A percentile compares a stretch with the other conserved stretches of the same genome.
Evolutionary conservation across 306 rosid genomes (phyloP).

Genomic region (Prunus davidiana): DNA sequence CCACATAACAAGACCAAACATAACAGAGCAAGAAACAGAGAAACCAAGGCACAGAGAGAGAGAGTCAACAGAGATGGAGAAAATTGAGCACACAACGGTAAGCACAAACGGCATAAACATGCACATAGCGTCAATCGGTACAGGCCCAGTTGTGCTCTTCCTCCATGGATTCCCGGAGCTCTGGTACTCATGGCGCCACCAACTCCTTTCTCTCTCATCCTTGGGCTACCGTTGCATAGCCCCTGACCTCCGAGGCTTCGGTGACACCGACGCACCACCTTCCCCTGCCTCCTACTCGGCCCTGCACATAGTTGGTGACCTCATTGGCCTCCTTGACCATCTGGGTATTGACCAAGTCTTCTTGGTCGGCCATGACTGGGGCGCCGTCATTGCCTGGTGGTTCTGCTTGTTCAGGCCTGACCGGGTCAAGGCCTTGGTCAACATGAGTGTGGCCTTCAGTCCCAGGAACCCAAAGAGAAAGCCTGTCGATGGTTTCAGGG

Average conservation of each 20-base stretch:
- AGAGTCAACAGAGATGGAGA: constrained; percentile 39
- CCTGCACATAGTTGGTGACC: constrained; percentile 55
- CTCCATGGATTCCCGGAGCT: constrained; percentile 76
- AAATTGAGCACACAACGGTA: constrained; percentile 52
- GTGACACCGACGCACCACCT: constrained; percentile 68
- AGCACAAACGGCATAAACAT: constrained; percentile 59
- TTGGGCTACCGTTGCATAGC: constrained; percentile 69
- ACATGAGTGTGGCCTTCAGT: constrained; percentile 46
- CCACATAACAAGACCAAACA: not conserved
- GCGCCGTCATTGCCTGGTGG: constrained; percentile 62
- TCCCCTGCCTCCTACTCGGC: constrained; percentile 45
- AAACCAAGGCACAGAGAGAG: not conserved
- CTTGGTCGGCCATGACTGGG: constrained; percentile 73
- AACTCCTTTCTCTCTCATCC: constrained; percentile 58
- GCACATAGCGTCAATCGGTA: constrained; percentile 67
- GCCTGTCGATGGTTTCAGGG: constrained; percentile 13
- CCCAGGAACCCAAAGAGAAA: constrained; percentile 30
- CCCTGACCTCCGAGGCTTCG: constrained; percentile 71
- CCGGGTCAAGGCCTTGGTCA: constrained; percentile 63
- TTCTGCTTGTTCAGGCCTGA: constrained; percentile 58
- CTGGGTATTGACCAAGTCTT: constrained; percentile 47
- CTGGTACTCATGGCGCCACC: constrained; percentile 81
- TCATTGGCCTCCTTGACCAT: constrained; percentile 59
- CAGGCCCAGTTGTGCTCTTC: constrained; percentile 56
- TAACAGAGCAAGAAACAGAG: not conserved